These are phyloP conservation scores for Mycena indigotica DNA, from an alignment of 768 basidiomycete species.

Conservation along the genomic window DNA sequence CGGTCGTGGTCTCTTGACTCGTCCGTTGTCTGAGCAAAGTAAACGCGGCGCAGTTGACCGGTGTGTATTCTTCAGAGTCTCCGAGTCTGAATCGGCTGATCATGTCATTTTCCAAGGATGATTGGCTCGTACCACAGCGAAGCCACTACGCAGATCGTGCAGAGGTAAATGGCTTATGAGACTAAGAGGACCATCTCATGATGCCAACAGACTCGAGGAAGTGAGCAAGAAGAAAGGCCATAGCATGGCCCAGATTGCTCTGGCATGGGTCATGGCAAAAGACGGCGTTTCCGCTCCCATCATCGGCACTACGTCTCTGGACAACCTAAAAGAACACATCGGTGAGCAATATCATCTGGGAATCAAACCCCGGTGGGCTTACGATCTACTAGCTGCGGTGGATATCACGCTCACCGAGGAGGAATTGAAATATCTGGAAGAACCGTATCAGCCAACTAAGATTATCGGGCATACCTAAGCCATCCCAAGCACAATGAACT, in stretches of 20 bases:
- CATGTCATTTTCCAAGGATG: conserved; percentile 8
- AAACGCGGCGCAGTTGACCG: conserved; percentile 40
- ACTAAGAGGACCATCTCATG: conserved; percentile 8
- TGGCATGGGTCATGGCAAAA: conserved; percentile 54
- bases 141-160: conserved; percentile 24
- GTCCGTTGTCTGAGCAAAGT: conserved; percentile 42
- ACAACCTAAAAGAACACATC: conserved; percentile 55
- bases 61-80: conserved; percentile 4
- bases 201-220: conserved; percentile 49
- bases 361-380: not conserved
- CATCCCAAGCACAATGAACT: too few species aligned
- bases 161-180: conserved; percentile 24
- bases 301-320: conserved; percentile 53
- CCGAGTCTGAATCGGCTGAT: not conserved
- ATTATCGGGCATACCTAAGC: conserved; percentile 38
- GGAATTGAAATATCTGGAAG: conserved; percentile 58
- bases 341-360: conserved; percentile 31
- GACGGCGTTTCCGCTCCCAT: conserved; percentile 61
- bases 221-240: conserved; percentile 53
- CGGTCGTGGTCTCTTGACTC: conserved; percentile 51
- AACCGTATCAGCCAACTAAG: conserved; percentile 50
- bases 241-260: conserved; percentile 59
- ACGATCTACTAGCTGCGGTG: conserved; percentile 50
- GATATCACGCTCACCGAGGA: conserved; percentile 54
- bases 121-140: conserved; percentile 24